Evolutionary conservation across 345 rosid species (phyloP).

Genomic region (Viola odorata): DNA sequence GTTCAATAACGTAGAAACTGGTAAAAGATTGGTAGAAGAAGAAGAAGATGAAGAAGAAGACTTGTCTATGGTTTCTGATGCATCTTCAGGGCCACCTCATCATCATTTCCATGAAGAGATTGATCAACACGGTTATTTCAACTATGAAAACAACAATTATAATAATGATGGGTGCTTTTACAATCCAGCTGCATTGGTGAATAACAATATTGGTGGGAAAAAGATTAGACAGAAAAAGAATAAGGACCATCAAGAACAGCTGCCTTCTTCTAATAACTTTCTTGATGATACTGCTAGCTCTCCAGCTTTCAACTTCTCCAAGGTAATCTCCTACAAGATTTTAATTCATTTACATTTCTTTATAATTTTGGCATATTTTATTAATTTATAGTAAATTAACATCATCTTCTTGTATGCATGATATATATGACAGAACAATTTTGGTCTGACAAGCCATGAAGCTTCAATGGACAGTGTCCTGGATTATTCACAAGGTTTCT

Average conservation of each 20-base stretch:
- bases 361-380: background rate
- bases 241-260: conserved; percentile 25
- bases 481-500: conserved; percentile 60
- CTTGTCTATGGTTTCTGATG: conserved; percentile 93
- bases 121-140: conserved; percentile 13
- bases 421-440: conserved; percentile 32
- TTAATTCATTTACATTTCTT: background rate
- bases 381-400: background rate
- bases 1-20: conserved; percentile 19
- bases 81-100: conserved; percentile 95
- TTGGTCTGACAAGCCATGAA: conserved; percentile 26
- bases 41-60: conserved; percentile 60
- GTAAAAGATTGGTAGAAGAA: background rate
- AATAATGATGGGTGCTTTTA: conserved; percentile 10
- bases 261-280: conserved; percentile 26
- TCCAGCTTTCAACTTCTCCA: conserved; percentile 47
- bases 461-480: conserved; percentile 45
- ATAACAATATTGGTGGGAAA: conserved; percentile 23
- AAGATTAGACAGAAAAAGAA: conserved; percentile 37
- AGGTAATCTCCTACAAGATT: conserved; percentile 26
- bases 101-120: conserved; percentile 51
- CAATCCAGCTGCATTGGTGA: conserved; percentile 7
- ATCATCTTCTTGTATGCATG: conserved; percentile 1
- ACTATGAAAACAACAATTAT: background rate
- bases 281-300: conserved; percentile 97